Percentiles rank a stretch among this genome's conserved stretches.
These are phyloP conservation scores for Colletotrichum aenigma DNA, from an alignment of 2,329 filamentous ascomycete genomes.

Conservation along the genomic window DNA sequence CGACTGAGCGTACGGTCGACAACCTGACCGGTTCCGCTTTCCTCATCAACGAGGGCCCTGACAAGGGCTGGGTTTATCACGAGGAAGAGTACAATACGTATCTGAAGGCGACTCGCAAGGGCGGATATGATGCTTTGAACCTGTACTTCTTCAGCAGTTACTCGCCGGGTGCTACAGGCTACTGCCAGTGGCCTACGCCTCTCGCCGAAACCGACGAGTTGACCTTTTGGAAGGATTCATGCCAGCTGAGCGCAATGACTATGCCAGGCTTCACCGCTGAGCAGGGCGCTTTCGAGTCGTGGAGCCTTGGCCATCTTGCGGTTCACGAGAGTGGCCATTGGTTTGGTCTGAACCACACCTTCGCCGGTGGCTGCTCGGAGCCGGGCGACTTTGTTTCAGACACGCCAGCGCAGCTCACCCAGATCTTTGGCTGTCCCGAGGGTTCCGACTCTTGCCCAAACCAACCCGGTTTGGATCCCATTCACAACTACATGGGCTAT, in stretches of 20 bases:
- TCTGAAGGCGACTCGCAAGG: conserved; percentile 33
- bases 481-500: conserved; percentile 30
- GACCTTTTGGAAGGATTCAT: conserved; percentile 2
- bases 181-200: conserved; percentile 48
- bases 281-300: conserved; percentile 4
- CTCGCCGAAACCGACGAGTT: background rate
- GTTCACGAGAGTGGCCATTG: conserved; percentile 48
- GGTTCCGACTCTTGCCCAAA: conserved; percentile 26
- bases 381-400: conserved; percentile 40
- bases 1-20: conserved; percentile 27
- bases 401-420: conserved; percentile 37
- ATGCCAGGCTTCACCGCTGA: conserved; percentile 13
- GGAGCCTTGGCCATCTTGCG: conserved; percentile 26
- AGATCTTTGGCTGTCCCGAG: conserved; percentile 8
- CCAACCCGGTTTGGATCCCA: conserved; percentile 23
- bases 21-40: conserved; percentile 23
- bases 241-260: conserved; percentile 16
- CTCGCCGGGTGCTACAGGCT: conserved; percentile 40
- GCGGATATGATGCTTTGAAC: conserved; percentile 46
- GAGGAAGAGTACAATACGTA: conserved; percentile 7
- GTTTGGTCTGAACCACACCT: conserved; percentile 48
- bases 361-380: conserved; percentile 35
- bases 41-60: conserved; percentile 24
- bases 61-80: conserved; percentile 23
- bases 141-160: conserved; percentile 48